These are phyloP conservation scores for Apiospora sp. DNA, from an alignment of 2,329 filamentous ascomycete genomes.

Conservation along the genomic window DNA sequence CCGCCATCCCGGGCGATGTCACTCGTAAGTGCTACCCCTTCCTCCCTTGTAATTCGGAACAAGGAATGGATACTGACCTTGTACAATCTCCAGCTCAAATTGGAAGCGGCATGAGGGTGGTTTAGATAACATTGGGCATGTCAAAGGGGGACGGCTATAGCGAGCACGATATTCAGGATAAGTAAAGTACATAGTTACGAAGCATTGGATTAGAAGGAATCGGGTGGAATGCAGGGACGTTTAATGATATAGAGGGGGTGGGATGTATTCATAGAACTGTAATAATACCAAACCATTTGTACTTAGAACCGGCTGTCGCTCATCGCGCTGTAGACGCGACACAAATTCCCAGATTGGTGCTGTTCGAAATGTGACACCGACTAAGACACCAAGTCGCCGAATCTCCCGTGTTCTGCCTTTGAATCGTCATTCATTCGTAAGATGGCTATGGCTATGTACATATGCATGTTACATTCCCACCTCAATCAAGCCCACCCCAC, in stretches of 20 bases:
- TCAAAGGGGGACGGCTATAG: too few species aligned
- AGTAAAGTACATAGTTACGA: background rate
- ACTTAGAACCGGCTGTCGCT: background rate
- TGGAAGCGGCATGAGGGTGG: background rate
- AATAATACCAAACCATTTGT: background rate
- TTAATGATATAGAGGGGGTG: background rate
- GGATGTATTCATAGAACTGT: background rate
- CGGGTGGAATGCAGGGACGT: too few species aligned
- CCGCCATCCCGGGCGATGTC: conserved; percentile 24
- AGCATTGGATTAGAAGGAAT: background rate
- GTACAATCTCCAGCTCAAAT: background rate
- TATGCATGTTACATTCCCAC: background rate
- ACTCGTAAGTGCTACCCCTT: conserved; percentile 27
- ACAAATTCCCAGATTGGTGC: background rate
- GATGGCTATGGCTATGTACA: background rate
- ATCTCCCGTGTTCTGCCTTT: background rate
- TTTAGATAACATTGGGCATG: too few species aligned
- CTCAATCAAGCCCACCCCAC: conserved; percentile 57
- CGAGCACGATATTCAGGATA: too few species aligned
- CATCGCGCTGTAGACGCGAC: too few species aligned
- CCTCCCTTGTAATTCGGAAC: too few species aligned
- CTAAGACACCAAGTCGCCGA: too few species aligned
- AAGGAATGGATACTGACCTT: too few species aligned
- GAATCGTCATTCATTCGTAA: background rate
- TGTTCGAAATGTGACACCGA: background rate